phyloP scores from a whole-genome alignment of 2,329 filamentous ascomycete genomes.

The Plenodomus lindquistii region DNA sequence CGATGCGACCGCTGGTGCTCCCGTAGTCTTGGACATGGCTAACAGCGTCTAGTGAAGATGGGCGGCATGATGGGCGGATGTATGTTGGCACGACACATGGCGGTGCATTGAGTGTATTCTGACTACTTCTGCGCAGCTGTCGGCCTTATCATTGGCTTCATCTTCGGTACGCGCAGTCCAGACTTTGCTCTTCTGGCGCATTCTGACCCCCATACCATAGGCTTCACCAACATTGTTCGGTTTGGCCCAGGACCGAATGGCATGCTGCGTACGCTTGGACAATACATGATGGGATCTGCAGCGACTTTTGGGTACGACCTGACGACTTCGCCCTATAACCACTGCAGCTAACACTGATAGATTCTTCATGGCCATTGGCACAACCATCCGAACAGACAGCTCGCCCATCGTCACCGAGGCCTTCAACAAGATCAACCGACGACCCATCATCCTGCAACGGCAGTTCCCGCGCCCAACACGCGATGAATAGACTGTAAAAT shows the following conservation, averaged over 20 bases:
- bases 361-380: constrained; percentile 99
- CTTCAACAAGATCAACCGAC: constrained; percentile 70
- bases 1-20: constrained; percentile 28
- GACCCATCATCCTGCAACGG: constrained; percentile 69
- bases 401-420: constrained; percentile 75
- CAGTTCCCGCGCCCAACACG: constrained; percentile 28
- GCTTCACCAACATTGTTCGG: constrained; percentile 91
- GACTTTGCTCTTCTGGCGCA: background rate
- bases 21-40: constrained; percentile 25
- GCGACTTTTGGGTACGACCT: constrained; percentile 85
- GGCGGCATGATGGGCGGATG: constrained; percentile 98
- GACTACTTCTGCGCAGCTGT: constrained; percentile 66
- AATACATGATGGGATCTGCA: constrained; percentile 95
- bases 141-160: constrained; percentile 94
- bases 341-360: constrained; percentile 45
- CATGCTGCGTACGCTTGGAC: constrained; percentile 89
- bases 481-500: constrained; percentile 32
- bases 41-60: constrained; percentile 78
- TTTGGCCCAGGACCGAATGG: constrained; percentile 93
- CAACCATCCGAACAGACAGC: constrained; percentile 90
- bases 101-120: constrained; percentile 10
- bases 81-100: constrained; percentile 57
- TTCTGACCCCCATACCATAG: constrained; percentile 57
- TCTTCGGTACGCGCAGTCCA: constrained; percentile 70
- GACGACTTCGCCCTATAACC: background rate